phyloP scores from a whole-genome alignment of 352 stramenopile genomes.

The Blastocystis sp. region DNA sequence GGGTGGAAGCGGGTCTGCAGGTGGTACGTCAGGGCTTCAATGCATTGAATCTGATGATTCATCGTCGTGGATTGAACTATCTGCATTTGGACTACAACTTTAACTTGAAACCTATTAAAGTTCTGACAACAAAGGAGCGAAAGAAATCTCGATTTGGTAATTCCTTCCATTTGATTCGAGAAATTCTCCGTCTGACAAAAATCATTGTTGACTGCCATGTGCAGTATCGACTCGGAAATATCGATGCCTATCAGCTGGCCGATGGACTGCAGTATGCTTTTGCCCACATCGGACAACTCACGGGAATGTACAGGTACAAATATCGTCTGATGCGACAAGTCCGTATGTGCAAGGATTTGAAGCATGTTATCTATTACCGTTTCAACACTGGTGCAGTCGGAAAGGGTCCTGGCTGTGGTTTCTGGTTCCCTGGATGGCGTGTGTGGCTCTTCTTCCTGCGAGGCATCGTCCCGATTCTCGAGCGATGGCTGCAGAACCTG shows the following conservation, averaged over 20 bases:
- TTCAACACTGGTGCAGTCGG: slow-evolving; percentile 99
- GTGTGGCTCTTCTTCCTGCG: slow-evolving; percentile 99
- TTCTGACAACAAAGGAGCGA: slow-evolving; percentile 97
- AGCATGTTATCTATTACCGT: slow-evolving; percentile 99
- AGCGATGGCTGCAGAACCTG: slow-evolving; percentile 97
- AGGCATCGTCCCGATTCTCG: slow-evolving; percentile 93
- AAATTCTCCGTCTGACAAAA: slow-evolving; percentile 98
- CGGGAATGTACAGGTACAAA: slow-evolving; percentile 99
- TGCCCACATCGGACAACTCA: slow-evolving; percentile 97
- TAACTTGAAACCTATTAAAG: slow-evolving; percentile 99
- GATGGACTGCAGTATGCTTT: slow-evolving; percentile 98
- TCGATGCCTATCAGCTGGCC: slow-evolving; percentile 97
- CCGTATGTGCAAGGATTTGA: slow-evolving; percentile 99
- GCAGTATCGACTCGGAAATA: slow-evolving; percentile 97
- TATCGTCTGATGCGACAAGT: slow-evolving; percentile 93
- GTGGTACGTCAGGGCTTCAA: slow-evolving; percentile 98
- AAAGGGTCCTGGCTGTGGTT: slow-evolving; percentile 95
- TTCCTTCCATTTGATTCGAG: slow-evolving; percentile 85
- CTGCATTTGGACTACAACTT: slow-evolving; percentile 99
- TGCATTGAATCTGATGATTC: slow-evolving; percentile 98
- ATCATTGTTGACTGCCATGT: slow-evolving; percentile 98
- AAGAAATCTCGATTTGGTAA: slow-evolving; percentile 97
- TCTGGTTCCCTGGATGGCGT: slow-evolving; percentile 96
- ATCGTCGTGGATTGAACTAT: slow-evolving; percentile 98
- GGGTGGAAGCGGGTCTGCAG: slow-evolving; percentile 94